A percentile compares a stretch with the other conserved stretches of the same genome.
Evolutionary conservation across 78 protist species (phyloP).

Genomic region (Dictyostelium firmibasis): DNA sequence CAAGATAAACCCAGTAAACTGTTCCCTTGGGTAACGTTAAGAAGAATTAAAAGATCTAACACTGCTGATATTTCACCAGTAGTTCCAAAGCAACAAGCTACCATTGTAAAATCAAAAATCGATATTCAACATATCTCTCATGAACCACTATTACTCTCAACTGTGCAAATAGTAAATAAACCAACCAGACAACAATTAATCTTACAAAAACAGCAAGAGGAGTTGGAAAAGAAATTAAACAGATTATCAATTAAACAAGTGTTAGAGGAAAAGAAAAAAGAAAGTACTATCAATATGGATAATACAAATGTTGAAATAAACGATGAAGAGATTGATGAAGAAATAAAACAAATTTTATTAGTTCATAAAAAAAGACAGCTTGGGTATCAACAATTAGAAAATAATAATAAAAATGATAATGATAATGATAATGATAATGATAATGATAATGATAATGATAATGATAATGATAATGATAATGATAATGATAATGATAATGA

Average conservation of each 20-base stretch:
- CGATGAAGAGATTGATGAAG: not conserved
- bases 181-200: not conserved
- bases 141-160: not conserved
- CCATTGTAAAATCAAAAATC: not conserved
- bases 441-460: not conserved
- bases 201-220: not conserved
- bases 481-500: not conserved
- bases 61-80: conserved; percentile 17
- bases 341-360: not conserved
- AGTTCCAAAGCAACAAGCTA: not conserved
- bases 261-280: not conserved
- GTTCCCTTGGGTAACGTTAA: conserved; percentile 60
- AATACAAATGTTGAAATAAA: not conserved
- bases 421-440: not conserved
- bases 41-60: conserved; percentile 39
- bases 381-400: not conserved
- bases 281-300: not conserved
- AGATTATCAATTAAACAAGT: conserved; percentile 6
- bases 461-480: too few species aligned
- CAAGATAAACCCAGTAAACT: conserved; percentile 5
- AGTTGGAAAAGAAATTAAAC: not conserved
- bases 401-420: not conserved
- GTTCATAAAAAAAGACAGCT: not conserved
- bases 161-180: not conserved
- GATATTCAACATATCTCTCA: not conserved